Percentiles rank a stretch among this genome's conserved stretches.
Conservation (phyloP, 441 rosid genomes). For the Cnidoscolus chayamansa region DNA sequence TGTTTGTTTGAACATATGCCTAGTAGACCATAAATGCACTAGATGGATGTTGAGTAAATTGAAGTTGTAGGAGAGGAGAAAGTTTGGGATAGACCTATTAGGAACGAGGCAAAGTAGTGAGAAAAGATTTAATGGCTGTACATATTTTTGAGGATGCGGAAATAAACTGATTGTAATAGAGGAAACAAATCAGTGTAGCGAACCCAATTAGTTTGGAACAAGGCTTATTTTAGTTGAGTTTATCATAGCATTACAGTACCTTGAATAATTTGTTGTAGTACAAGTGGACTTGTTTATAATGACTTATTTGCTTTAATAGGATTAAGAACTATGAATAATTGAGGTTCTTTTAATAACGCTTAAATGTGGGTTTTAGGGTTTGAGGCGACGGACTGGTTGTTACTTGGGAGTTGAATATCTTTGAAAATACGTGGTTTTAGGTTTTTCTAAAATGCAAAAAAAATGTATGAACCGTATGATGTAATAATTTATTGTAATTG, state of each 20-base stretch:
- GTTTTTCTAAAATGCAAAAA: background rate
- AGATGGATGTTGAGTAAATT: no score
- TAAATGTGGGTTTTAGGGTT: background rate
- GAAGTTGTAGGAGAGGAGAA: no score
- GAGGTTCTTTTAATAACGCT: background rate
- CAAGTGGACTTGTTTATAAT: background rate
- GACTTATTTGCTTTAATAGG: background rate
- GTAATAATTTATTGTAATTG: background rate
- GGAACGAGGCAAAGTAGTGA: no score
- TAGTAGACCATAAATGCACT: no score
- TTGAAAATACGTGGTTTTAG: background rate
- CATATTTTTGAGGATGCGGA: no score
- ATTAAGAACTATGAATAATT: background rate
- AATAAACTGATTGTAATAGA: no score
- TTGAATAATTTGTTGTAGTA: constrained; percentile 3
- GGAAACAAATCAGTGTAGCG: no score
- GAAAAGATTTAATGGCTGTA: no score
- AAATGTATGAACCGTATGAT: background rate
- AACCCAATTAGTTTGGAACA: no score
- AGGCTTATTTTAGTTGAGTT: no score
- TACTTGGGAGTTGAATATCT: background rate
- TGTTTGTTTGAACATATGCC: no score
- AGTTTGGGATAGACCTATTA: no score
- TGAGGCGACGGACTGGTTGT: background rate
- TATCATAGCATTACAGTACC: background rate